Evolutionary conservation across 148 eudicot species (phyloP).

Genomic region (Fagopyrum homotropicum): DNA sequence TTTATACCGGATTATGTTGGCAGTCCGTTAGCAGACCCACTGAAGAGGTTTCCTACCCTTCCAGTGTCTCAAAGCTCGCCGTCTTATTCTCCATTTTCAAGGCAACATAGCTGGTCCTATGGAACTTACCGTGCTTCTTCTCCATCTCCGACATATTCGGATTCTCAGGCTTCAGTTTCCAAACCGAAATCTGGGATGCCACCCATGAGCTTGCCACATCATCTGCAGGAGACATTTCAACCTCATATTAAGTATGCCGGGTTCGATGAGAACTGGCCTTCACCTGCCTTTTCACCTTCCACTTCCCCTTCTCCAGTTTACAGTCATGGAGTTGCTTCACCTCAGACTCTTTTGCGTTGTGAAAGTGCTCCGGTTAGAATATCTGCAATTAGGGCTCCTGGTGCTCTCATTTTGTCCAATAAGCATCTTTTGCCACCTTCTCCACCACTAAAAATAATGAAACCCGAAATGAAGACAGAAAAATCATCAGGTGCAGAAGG

Average conservation of each 20-base stretch:
- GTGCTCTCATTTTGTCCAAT: conserved; percentile 18
- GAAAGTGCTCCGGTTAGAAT: conserved; percentile 80
- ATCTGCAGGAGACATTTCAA: conserved; percentile 40
- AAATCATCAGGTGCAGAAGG: conserved; percentile 26
- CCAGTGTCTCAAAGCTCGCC: conserved; percentile 47
- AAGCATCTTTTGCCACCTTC: conserved; percentile 51
- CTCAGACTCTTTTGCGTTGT: conserved; percentile 49
- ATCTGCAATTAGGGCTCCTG: conserved; percentile 43
- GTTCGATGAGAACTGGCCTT: conserved; percentile 70
- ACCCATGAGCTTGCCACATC: conserved; percentile 51
- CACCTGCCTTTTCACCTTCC: conserved; percentile 24
- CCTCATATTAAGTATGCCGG: conserved; percentile 28
- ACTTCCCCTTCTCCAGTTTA: conserved; percentile 69
- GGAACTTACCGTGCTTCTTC: conserved; percentile 51
- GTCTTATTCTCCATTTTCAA: conserved; percentile 52
- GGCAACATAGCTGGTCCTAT: conserved; percentile 91
- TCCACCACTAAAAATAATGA: conserved; percentile 47
- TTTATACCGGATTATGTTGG: conserved; percentile 92
- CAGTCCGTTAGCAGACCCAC: conserved; percentile 77
- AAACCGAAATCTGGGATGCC: conserved; percentile 43
- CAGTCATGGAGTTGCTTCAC: conserved; percentile 15
- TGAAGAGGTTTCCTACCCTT: conserved; percentile 62
- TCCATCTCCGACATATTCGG: conserved; percentile 75
- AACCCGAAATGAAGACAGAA: conserved; percentile 37
- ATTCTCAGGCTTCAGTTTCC: conserved; percentile 48